Evolutionary conservation across 2,329 filamentous ascomycete species (phyloP).

Genomic region (Chrysosporium queenslandicum): DNA sequence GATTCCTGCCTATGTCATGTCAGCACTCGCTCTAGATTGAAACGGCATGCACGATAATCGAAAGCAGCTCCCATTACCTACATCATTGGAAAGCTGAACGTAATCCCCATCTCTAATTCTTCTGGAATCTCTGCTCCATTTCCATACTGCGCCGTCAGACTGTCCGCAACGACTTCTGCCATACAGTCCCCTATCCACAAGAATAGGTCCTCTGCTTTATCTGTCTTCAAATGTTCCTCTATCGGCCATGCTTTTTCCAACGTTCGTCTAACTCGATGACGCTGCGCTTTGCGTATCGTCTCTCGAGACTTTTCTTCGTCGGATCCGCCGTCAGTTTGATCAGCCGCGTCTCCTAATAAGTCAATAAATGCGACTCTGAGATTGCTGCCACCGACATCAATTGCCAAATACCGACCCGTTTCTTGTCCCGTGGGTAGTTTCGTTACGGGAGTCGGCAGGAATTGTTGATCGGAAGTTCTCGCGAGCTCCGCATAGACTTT

Average conservation of each 20-base stretch:
- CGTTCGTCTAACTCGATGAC: slow-evolving; percentile 39
- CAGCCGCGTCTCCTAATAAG: slow-evolving; percentile 37
- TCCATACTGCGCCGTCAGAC: slow-evolving; percentile 32
- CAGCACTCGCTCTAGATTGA: not conserved
- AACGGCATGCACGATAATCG: too few relatives aligned
- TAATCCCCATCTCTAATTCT: slow-evolving; percentile 42
- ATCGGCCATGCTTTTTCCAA: slow-evolving; percentile 46
- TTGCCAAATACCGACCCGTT: slow-evolving; percentile 46
- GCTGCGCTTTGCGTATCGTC: slow-evolving; percentile 38
- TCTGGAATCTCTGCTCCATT: slow-evolving; percentile 31
- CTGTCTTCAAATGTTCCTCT: slow-evolving; percentile 47
- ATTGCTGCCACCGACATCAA: slow-evolving; percentile 49
- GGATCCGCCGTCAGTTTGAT: slow-evolving; percentile 23
- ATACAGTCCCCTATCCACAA: slow-evolving; percentile 73
- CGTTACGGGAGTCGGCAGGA: slow-evolving; percentile 40
- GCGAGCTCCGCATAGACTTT: slow-evolving; percentile 37
- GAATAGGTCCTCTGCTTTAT: slow-evolving; percentile 66
- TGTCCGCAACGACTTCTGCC: slow-evolving; percentile 57
- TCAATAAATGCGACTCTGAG: slow-evolving; percentile 49
- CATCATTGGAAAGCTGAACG: slow-evolving; percentile 44
- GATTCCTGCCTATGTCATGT: slow-evolving; percentile 38
- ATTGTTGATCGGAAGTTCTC: slow-evolving; percentile 38
- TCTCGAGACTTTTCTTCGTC: slow-evolving; percentile 28
- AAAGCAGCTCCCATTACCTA: slow-evolving; percentile 24
- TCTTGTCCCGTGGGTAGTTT: slow-evolving; percentile 43